Base-by-base conservation (phyloP, 768 basidiomycete species). In the Vararia minispora region DNA sequence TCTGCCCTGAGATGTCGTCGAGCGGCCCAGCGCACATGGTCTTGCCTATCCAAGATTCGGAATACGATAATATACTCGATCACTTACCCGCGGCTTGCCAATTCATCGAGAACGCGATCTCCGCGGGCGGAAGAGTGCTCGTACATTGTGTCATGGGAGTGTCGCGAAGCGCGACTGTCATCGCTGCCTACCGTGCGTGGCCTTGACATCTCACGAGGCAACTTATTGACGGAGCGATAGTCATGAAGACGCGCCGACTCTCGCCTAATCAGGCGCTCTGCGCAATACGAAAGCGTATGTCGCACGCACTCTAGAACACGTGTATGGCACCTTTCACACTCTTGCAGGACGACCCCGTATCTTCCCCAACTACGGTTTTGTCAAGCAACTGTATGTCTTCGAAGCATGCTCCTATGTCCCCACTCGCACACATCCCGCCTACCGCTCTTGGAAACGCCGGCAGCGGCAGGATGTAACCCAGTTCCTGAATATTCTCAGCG, bases 71-170 rank as follows among this genome's bases (percentile, higher is more conserved):
- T 45, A 63, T 86, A 18, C 69, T 84, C 12, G 72, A 77, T n/a
- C 68, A 79, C 47, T 60, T 86, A 2, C 73, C 77, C 3, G 42
- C 53, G 13, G 65, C 75, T 8, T 77, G 76, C 49, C 55, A 50
- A 11, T 86, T 82, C 53, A 82, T 86, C 22, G 65, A 78, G 46
- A 44, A 61, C 16, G 77, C 81, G 3, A 46, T 85, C 28, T 53
- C 59, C 7, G 17, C 44, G 6, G 67, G 69, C 18, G 79, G 79
- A 0, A 65, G 60, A 32, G 71, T 83, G 5, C 66, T 85, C 8
- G 75, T 84, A 11, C 82, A 85, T 44, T 84, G 82, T 51, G 61
- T 75, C 8, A 78, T 81, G 72, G 83, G 82, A 5, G 58, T 84
- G 6, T 85, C 78, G 0, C 64, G 82, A 44, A 82, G 79, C 45